A percentile compares a stretch with the other conserved stretches of the same genome.
phyloP scores from a whole-genome alignment of 306 rosid species.

The Sindora glabra region DNA sequence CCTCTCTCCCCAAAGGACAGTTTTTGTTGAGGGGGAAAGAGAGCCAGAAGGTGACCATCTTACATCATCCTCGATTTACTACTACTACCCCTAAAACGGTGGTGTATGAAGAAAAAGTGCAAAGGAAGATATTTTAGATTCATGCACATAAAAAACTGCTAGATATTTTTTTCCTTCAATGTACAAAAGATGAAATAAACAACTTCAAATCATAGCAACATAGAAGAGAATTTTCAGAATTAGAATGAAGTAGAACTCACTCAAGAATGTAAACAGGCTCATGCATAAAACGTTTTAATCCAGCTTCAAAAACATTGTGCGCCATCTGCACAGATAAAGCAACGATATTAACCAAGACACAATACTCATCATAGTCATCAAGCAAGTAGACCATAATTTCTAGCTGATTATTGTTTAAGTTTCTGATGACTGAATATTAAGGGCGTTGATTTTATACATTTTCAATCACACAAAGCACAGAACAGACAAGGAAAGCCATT shows the following conservation, averaged over 20 bases:
- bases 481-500: not conserved
- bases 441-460: not conserved
- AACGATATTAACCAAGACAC: too few relatives aligned
- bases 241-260: slow-evolving; percentile 50
- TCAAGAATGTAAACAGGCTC: slow-evolving; percentile 91
- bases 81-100: too few relatives aligned
- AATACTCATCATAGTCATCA: not conserved
- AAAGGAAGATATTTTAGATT: not conserved
- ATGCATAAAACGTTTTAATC: slow-evolving; percentile 82
- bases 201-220: not conserved
- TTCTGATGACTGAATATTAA: not conserved
- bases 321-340: slow-evolving; percentile 71
- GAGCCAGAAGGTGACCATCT: too few relatives aligned
- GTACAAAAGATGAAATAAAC: not conserved
- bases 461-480: not conserved
- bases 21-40: too few relatives aligned
- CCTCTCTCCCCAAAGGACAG: too few relatives aligned
- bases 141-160: not conserved
- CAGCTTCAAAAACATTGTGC: slow-evolving; percentile 89
- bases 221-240: not conserved
- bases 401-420: slow-evolving; percentile 1
- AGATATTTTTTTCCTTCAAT: not conserved
- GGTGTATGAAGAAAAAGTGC: too few relatives aligned
- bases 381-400: not conserved
- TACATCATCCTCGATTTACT: too few relatives aligned